These are phyloP conservation scores for Phytophthora colocasiae DNA, from an alignment of 352 stramenopile genomes.

Conservation along the genomic window DNA sequence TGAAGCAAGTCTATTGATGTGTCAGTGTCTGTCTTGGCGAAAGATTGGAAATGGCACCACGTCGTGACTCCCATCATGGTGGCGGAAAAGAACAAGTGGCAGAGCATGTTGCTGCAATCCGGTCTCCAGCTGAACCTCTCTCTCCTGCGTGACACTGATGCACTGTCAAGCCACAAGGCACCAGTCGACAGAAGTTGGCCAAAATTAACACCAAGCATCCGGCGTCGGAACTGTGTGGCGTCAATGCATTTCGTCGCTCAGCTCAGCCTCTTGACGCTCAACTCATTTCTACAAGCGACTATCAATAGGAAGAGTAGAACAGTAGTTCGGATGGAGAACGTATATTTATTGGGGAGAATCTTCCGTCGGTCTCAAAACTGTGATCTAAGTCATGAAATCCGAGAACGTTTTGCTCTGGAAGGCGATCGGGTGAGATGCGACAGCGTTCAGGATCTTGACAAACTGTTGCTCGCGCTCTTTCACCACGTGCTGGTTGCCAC, in stretches of 20 bases:
- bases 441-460: conserved; percentile 69
- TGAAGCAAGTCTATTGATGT: not conserved
- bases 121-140: conserved; percentile 28
- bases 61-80: not conserved
- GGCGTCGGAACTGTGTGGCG: not conserved
- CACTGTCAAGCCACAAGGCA: conserved; percentile 21
- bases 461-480: conserved; percentile 71
- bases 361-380: conserved; percentile 12
- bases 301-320: not conserved
- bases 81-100: conserved; percentile 2
- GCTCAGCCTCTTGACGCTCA: not conserved
- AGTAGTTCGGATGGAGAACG: not conserved
- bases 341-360: conserved; percentile 13
- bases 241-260: not conserved
- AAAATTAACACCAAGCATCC: conserved; percentile 2
- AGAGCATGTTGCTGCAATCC: conserved; percentile 20
- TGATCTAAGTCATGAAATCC: conserved; percentile 52
- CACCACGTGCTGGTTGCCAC: conserved; percentile 57
- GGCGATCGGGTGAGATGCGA: conserved; percentile 59
- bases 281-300: not conserved
- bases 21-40: conserved; percentile 8
- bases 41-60: conserved; percentile 20
- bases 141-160: conserved; percentile 8
- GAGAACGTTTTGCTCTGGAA: conserved; percentile 54
- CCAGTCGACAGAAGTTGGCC: conserved; percentile 9